Percentiles rank a stretch among this genome's conserved stretches.
phyloP scores from a whole-genome alignment of 495 filamentous ascomycete genomes.

The Trichocladium antarcticum region DNA sequence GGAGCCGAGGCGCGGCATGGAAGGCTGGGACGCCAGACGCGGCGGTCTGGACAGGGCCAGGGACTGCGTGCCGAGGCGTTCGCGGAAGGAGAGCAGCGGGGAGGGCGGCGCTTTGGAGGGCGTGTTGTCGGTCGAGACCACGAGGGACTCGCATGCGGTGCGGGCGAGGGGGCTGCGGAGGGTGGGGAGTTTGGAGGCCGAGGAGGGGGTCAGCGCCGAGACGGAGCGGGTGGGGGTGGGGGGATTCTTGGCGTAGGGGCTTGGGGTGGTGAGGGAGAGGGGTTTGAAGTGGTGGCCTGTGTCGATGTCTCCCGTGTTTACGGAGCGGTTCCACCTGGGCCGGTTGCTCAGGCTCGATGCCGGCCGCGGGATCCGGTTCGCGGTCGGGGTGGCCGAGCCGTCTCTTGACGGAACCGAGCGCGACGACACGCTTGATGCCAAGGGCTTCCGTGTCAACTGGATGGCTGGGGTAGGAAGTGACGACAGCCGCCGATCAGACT shows the following conservation, averaged over 20 bases:
- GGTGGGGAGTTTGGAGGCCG: conserved; percentile 36
- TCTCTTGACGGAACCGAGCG: conserved; percentile 36
- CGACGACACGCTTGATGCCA: conserved; percentile 29
- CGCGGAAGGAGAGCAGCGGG: conserved; percentile 38
- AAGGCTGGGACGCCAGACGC: conserved; percentile 17
- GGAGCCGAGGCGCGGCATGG: conserved; percentile 13
- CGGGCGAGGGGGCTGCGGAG: conserved; percentile 37
- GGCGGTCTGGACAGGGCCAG: conserved; percentile 30
- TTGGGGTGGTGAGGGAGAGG: conserved; percentile 49
- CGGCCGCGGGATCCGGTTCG: conserved; percentile 39
- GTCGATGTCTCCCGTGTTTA: conserved; percentile 56
- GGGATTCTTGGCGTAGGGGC: conserved; percentile 45
- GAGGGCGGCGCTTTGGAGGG: conserved; percentile 28
- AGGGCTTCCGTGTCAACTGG: conserved; percentile 19
- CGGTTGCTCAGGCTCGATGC: conserved; percentile 42
- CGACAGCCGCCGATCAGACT: conserved; percentile 30
- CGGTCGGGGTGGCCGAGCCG: conserved; percentile 47
- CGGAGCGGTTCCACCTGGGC: conserved; percentile 71
- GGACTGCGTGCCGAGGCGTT: conserved; percentile 35
- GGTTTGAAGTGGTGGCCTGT: conserved; percentile 63
- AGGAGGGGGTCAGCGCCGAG: conserved; percentile 31
- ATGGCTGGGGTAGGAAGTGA: conserved; percentile 20
- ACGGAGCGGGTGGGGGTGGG: conserved; percentile 25
- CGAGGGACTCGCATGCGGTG: conserved; percentile 31
- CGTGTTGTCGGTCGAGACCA: conserved; percentile 29